phyloP scores from a whole-genome alignment of 495 filamentous ascomycete species.

The Aspergillus asperescens region DNA sequence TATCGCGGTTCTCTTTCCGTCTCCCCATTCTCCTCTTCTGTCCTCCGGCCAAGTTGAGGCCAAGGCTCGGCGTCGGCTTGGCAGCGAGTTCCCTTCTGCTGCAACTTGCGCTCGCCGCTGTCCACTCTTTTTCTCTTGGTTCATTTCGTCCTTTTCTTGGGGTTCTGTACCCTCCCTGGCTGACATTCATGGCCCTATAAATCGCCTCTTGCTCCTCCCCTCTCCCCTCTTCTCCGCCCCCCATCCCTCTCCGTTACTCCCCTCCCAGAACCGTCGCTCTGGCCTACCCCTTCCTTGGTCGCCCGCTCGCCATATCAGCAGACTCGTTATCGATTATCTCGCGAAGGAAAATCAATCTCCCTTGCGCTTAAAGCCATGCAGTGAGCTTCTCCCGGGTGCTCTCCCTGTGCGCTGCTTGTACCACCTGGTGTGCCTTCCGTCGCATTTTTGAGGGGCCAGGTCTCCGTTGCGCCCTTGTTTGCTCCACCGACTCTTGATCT shows the following conservation, averaged over 20 bases:
- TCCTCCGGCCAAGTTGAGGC: no score
- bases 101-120: conserved; percentile 11
- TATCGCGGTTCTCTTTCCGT: no score
- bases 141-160: conserved; percentile 28
- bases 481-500: conserved; percentile 17
- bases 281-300: conserved; percentile 9
- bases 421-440: conserved; percentile 26
- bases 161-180: conserved; percentile 19
- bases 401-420: conserved; percentile 36
- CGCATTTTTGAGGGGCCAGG: conserved; percentile 20
- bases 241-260: conserved; percentile 12
- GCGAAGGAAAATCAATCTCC: conserved; percentile 17
- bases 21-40: no score
- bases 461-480: conserved; percentile 18
- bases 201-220: conserved; percentile 15
- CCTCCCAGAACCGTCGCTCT: background rate
- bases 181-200: conserved; percentile 30
- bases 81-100: conserved; percentile 26
- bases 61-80: conserved; percentile 45
- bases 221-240: conserved; percentile 11
- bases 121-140: conserved; percentile 18
- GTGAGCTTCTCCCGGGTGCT: conserved; percentile 34
- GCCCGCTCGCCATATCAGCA: conserved; percentile 8
- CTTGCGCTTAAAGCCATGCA: conserved; percentile 34
- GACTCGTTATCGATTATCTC: conserved; percentile 10